Conservation (phyloP, 306 rosid species). For the Pterocarpus santalinus region DNA sequence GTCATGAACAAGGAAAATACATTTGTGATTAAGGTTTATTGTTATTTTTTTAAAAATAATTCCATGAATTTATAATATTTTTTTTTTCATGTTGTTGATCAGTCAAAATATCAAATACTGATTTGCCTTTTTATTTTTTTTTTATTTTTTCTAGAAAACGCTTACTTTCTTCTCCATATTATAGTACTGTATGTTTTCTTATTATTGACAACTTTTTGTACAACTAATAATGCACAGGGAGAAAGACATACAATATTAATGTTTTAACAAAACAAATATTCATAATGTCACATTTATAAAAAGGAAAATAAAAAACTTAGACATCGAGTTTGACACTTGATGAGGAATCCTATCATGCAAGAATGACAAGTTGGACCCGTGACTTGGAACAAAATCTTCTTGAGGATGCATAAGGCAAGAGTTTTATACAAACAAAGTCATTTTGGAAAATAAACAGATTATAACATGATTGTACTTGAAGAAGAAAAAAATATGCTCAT, state of each 20-base stretch:
- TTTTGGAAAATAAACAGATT: constrained; percentile 36
- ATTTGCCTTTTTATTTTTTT: too few species aligned
- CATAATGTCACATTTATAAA: background rate
- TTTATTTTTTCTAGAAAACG: too few species aligned
- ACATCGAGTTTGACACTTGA: background rate
- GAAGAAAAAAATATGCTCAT: background rate
- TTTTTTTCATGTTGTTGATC: background rate
- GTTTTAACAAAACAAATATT: background rate
- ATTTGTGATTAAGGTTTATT: background rate
- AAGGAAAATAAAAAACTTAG: background rate
- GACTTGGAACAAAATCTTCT: constrained; percentile 29
- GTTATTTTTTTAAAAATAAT: background rate
- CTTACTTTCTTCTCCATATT: background rate
- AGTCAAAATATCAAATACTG: background rate
- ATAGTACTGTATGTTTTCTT: too few species aligned
- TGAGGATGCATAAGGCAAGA: constrained; percentile 5
- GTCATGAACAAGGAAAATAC: background rate
- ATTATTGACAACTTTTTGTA: too few species aligned
- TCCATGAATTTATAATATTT: background rate
- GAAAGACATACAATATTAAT: too few species aligned
- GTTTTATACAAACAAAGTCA: constrained; percentile 38
- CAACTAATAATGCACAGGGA: too few species aligned
- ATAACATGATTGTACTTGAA: constrained; percentile 30
- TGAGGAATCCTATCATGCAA: constrained; percentile 23
- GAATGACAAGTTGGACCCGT: constrained; percentile 33